Evolutionary conservation across 345 rosid species (phyloP).

Genomic region (Ricinus communis): DNA sequence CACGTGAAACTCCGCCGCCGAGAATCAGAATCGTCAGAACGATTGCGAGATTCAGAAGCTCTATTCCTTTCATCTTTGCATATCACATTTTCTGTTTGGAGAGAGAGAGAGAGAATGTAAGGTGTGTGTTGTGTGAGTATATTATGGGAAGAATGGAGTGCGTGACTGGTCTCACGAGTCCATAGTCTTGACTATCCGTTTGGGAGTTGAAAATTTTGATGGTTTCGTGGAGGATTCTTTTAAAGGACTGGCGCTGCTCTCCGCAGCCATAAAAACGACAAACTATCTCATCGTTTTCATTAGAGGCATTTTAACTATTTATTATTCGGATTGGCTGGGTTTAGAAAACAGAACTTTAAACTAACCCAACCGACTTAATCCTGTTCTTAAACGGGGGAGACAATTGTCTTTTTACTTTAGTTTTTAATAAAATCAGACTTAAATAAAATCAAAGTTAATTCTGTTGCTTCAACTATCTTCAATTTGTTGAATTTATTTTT

Average conservation of each 20-base stretch:
- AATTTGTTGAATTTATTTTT: too few relatives aligned
- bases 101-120: not conserved
- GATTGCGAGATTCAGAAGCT: not conserved
- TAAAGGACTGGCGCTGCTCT: not conserved
- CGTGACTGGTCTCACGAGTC: not conserved
- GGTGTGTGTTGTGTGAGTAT: not conserved
- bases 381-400: too few relatives aligned
- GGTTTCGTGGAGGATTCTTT: not conserved
- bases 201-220: conserved; percentile 2
- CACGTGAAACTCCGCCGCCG: conserved; percentile 13
- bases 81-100: conserved; percentile 10
- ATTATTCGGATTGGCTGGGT: too few relatives aligned
- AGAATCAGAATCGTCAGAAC: conserved; percentile 19
- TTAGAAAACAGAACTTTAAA: too few relatives aligned
- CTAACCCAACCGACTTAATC: too few relatives aligned
- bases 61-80: not conserved
- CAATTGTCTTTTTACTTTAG: too few relatives aligned
- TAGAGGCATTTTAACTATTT: too few relatives aligned
- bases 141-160: not conserved
- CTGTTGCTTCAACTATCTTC: too few relatives aligned
- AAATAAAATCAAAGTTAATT: too few relatives aligned
- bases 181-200: conserved; percentile 16
- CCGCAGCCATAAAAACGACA: conserved; percentile 2
- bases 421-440: too few relatives aligned
- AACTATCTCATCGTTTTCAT: not conserved